phyloP scores from a whole-genome alignment of 2,329 filamentous ascomycete genomes.

The Colletotrichum musicola region DNA sequence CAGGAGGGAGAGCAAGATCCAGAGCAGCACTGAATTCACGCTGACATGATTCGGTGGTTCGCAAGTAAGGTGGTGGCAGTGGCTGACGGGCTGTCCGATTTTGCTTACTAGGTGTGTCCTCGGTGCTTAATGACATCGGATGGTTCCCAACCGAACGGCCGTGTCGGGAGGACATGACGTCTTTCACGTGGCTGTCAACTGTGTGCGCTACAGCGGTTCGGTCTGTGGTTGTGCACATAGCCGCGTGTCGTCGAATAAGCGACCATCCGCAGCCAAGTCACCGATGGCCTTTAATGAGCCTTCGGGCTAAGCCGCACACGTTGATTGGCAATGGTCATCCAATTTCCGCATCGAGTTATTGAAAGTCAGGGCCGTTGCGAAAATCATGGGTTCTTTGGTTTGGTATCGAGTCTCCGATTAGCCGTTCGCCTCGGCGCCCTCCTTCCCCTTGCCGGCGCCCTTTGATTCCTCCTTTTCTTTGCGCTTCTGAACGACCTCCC shows the following conservation, averaged over 20 bases:
- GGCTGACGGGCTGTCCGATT: background rate
- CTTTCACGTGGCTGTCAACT: background rate
- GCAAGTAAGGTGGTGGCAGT: background rate
- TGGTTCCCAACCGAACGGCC: background rate
- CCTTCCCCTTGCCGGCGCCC: conserved; percentile 54
- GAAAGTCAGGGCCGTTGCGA: background rate
- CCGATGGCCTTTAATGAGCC: background rate
- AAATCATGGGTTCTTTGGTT: conserved; percentile 30
- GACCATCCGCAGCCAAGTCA: background rate
- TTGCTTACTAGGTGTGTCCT: no score
- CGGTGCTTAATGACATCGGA: background rate
- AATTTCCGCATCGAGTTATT: background rate
- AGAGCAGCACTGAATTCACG: background rate
- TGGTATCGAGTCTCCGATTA: conserved; percentile 39
- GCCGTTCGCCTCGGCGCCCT: conserved; percentile 50
- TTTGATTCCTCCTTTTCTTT: conserved; percentile 84
- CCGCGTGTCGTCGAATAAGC: background rate
- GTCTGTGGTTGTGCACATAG: conserved; percentile 13
- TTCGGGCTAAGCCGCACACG: background rate
- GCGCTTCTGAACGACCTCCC: conserved; percentile 95
- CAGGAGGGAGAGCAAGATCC: background rate
- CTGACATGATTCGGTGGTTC: background rate
- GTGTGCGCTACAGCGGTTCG: background rate
- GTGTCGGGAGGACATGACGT: background rate
- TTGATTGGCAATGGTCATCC: background rate